Base-by-base conservation (phyloP, 176 grass and related monocot genomes). In the Puya raimondii region DNA sequence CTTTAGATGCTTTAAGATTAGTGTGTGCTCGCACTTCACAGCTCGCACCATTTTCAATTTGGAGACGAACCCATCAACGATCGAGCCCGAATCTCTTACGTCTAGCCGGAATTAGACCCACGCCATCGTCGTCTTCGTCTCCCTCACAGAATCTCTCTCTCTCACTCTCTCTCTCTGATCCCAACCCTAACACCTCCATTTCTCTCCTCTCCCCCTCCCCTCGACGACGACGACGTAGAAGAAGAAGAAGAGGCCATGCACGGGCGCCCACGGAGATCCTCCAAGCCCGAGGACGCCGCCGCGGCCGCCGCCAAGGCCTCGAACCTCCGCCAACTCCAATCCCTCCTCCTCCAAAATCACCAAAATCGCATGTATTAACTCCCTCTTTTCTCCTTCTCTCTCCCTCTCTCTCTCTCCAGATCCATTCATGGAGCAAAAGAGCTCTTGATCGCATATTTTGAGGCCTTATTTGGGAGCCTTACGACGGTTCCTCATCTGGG, bases 281-380 rank as follows among this genome's bases (percentile, higher is more conserved):
- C 80, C 16, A 83, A 85, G 68, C 86, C 80, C 50, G 89, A 87
- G 81, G 86, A 97, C 27, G 72, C 63, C 20, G 79, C 53, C 23
- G 79, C 70, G 49, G 72, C 80, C 64, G 81, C 75, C 15, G 81
- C 81, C 53, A 92, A 90, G 80, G 82, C 93, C 9, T 76, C 81
- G 26, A 78, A 83, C 69, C 89, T 96, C 58, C 81, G 81, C 2
- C 81, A 87, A 0, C 86, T 96, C 74, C 88, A 92, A 78, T 17
- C 49, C 14, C 89, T 90, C 71, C 84, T 96, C 71, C 81, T 90
- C 18, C 70, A 67, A 33, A 89, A 91, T 56, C 88, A 85, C 84
- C 81, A 83, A n/a, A 68, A 71, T 67, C 84, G 47, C 76, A 90
- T 88, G 89, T 96, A 42, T 42, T 42, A 42, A 42, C 33, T 54